A percentile compares a stretch with the other conserved stretches of the same genome.
phyloP scores from a whole-genome alignment of 805 yeast genomes.

The Candida sithepensis region DNA sequence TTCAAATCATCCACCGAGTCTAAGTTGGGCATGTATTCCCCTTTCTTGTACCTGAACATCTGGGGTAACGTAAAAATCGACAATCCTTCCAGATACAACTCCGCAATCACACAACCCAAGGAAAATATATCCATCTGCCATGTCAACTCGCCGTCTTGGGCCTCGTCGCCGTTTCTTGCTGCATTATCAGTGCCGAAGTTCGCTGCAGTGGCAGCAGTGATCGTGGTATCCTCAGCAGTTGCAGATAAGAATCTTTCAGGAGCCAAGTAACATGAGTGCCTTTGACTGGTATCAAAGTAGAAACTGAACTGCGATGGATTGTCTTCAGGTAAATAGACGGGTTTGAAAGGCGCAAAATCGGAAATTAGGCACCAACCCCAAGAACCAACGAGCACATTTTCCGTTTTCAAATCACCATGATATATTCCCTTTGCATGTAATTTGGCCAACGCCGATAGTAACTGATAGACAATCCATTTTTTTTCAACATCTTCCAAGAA shows the following conservation, averaged over 20 bases:
- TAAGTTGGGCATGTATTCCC: constrained; percentile 64
- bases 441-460: constrained; percentile 57
- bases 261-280: constrained; percentile 87
- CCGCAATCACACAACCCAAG: constrained; percentile 86
- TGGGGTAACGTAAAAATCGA: constrained; percentile 86
- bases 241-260: constrained; percentile 76
- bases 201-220: constrained; percentile 2
- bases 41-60: constrained; percentile 72
- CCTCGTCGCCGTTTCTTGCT: constrained; percentile 3
- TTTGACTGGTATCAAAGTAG: constrained; percentile 84
- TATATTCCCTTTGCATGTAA: constrained; percentile 60
- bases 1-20: constrained; percentile 47
- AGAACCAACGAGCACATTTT: constrained; percentile 79
- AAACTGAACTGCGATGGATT: constrained; percentile 91
- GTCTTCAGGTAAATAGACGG: constrained; percentile 81
- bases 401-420: constrained; percentile 93
- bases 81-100: constrained; percentile 79
- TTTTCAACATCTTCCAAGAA: constrained; percentile 79
- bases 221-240: constrained; percentile 23
- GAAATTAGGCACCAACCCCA: constrained; percentile 84
- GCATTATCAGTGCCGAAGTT: constrained; percentile 13
- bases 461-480: constrained; percentile 79
- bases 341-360: constrained; percentile 86
- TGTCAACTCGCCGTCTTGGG: constrained; percentile 35
- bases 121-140: constrained; percentile 79